These are phyloP conservation scores for Fusarium foetens DNA, from an alignment of 2,329 filamentous ascomycete genomes.

Conservation along the genomic window DNA sequence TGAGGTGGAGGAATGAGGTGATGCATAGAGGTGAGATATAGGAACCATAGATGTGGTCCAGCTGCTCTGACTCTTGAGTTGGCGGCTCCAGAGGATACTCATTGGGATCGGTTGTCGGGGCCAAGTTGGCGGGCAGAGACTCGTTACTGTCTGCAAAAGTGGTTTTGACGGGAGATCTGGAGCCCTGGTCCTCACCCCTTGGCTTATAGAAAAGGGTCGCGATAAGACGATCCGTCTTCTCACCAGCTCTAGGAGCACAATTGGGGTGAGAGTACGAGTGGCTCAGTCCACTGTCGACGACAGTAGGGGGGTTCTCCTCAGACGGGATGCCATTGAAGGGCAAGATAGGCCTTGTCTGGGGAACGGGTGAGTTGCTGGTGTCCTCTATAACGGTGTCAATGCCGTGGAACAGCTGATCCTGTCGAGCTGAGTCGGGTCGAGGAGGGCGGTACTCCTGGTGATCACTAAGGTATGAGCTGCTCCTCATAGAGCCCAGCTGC, in stretches of 20 bases:
- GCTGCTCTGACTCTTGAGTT: slow-evolving; percentile 63
- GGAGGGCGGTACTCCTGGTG: slow-evolving; percentile 72
- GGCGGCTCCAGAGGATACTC: slow-evolving; percentile 70
- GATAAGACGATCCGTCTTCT: slow-evolving; percentile 62
- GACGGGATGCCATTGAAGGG: slow-evolving; percentile 71
- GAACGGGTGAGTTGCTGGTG: slow-evolving; percentile 51
- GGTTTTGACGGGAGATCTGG: slow-evolving; percentile 46
- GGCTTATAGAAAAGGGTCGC: slow-evolving; percentile 73
- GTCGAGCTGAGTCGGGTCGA: slow-evolving; percentile 61
- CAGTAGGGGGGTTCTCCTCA: slow-evolving; percentile 66
- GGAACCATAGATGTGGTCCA: slow-evolving; percentile 73
- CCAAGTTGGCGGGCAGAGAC: slow-evolving; percentile 62
- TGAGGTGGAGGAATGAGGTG: slow-evolving; percentile 73
- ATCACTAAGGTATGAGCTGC: slow-evolving; percentile 70
- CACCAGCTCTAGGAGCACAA: slow-evolving; percentile 64
- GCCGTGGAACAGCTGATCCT: slow-evolving; percentile 62
- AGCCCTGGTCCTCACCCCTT: slow-evolving; percentile 46
- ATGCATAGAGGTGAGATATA: slow-evolving; percentile 73
- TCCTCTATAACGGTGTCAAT: slow-evolving; percentile 74
- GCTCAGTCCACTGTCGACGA: slow-evolving; percentile 70
- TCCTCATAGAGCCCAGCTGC: slow-evolving; percentile 64
- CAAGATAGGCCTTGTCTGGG: slow-evolving; percentile 55
- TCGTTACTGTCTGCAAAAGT: slow-evolving; percentile 48
- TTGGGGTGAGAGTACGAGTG: slow-evolving; percentile 72
- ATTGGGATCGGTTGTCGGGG: slow-evolving; percentile 67